These are phyloP conservation scores for Asterophora lycoperdoides DNA, from an alignment of 768 basidiomycete species.

Conservation along the genomic window DNA sequence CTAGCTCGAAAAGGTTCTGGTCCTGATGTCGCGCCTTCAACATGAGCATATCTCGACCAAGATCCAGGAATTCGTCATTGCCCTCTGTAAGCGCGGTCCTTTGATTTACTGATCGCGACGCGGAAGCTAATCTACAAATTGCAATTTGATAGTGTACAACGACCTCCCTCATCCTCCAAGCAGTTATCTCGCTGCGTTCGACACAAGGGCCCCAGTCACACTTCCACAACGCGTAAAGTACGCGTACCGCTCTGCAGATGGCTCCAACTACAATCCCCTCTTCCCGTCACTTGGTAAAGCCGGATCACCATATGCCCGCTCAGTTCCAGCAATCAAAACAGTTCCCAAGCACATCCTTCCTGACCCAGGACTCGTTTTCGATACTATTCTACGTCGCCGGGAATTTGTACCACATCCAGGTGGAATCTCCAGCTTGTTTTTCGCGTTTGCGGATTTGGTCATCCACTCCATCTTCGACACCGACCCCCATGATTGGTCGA, in stretches of 20 bases:
- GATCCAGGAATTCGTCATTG: constrained; percentile 49
- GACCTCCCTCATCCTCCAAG: constrained; percentile 76
- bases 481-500: constrained; percentile 41
- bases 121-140: constrained; percentile 15
- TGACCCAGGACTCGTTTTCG: constrained; percentile 66
- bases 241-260: constrained; percentile 56
- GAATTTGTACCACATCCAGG: constrained; percentile 54
- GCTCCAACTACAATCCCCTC: constrained; percentile 54
- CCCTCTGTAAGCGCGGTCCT: constrained; percentile 42
- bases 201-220: background rate
- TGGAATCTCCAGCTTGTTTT: constrained; percentile 71
- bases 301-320: constrained; percentile 63
- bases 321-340: constrained; percentile 48
- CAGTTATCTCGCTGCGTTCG: constrained; percentile 37
- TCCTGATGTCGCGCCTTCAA: constrained; percentile 52
- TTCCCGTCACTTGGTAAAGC: constrained; percentile 55
- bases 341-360: constrained; percentile 48
- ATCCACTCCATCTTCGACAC: constrained; percentile 72
- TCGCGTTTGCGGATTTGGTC: constrained; percentile 74
- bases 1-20: constrained; percentile 63
- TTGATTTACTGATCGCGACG: constrained; percentile 10
- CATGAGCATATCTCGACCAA: constrained; percentile 26
- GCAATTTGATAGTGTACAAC: constrained; percentile 53
- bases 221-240: constrained; percentile 32
- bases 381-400: constrained; percentile 55